phyloP scores from a whole-genome alignment of 108 stramenopile species.

The Cyclotella distinguenda region DNA sequence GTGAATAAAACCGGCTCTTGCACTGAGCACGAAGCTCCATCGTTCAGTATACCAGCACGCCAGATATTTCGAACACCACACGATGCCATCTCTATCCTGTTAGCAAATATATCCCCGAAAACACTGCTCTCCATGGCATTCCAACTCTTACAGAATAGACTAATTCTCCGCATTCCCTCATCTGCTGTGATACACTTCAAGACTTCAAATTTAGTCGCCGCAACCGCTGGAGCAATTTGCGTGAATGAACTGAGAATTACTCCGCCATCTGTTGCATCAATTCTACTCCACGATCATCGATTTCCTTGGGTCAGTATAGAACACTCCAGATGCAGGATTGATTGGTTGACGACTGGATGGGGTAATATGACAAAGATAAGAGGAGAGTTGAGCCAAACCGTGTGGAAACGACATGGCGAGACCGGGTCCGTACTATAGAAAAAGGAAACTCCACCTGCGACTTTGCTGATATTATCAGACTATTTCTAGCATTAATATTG shows the following conservation, averaged over 20 bases:
- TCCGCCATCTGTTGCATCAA: background rate
- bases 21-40: background rate
- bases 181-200: constrained; percentile 13
- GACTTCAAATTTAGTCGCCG: background rate
- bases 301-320: constrained; percentile 12
- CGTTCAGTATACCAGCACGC: constrained; percentile 13
- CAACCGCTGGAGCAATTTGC: constrained; percentile 11
- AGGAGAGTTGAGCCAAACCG: background rate
- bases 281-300: background rate
- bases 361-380: constrained; percentile 3
- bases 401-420: background rate
- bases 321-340: constrained; percentile 10
- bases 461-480: too few relatives aligned
- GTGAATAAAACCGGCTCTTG: background rate
- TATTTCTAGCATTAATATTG: too few relatives aligned
- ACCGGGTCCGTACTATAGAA: too few relatives aligned
- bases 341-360: constrained; percentile 16
- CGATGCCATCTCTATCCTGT: constrained; percentile 7
- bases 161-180: constrained; percentile 1
- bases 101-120: constrained; percentile 3
- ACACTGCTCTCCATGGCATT: background rate
- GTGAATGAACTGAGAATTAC: constrained; percentile 2
- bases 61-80: constrained; percentile 1
- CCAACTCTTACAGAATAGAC: background rate
- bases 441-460: too few relatives aligned